Evolutionary conservation across 140 eudicot species (phyloP).

Genomic region (Oenanthe javanica): DNA sequence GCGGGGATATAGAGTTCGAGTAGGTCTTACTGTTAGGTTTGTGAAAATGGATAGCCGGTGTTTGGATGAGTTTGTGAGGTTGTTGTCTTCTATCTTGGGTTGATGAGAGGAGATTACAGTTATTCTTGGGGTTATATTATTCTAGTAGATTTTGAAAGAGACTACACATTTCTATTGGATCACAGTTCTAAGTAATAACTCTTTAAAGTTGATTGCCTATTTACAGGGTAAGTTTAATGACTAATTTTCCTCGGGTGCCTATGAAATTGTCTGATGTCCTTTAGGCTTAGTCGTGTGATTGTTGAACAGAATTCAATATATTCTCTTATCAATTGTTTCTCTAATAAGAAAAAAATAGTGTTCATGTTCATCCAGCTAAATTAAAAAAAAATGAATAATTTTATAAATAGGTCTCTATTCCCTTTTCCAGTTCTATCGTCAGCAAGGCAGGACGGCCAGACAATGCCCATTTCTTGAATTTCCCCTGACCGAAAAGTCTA

Average conservation of each 20-base stretch:
- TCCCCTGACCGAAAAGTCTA: neutral
- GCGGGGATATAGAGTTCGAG: neutral
- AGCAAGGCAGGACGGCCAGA: neutral
- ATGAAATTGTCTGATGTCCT: neutral
- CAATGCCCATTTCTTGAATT: neutral
- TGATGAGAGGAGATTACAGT: neutral
- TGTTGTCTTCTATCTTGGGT: neutral
- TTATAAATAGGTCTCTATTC: neutral
- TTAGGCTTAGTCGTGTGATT: neutral
- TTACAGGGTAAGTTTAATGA: neutral
- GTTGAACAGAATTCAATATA: neutral
- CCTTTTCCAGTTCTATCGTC: neutral
- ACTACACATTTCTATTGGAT: neutral
- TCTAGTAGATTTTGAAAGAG: neutral
- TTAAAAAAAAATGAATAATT: neutral
- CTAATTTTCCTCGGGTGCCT: neutral
- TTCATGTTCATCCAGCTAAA: neutral
- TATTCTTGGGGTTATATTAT: neutral
- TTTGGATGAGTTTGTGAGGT: neutral
- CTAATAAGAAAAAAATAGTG: neutral
- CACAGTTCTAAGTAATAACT: neutral
- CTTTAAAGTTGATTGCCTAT: neutral
- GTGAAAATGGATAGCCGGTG: neutral
- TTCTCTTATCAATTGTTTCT: neutral
- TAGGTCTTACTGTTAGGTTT: neutral